Evolutionary conservation across 1,284 basidiomycete genomes (phyloP).

Genomic region (Melampsora americana): DNA sequence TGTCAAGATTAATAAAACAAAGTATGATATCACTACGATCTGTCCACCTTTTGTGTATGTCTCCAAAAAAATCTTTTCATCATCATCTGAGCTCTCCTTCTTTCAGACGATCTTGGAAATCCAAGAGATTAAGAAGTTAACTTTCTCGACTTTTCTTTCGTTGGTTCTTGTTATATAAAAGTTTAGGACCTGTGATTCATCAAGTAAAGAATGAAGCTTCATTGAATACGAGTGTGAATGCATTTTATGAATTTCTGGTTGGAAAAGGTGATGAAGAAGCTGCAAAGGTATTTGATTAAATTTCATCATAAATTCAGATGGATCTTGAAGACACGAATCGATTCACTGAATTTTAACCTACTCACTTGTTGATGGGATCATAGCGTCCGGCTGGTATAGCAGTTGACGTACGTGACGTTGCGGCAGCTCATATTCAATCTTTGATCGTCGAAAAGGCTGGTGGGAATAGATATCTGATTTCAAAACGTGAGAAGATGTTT

Average conservation of each 20-base stretch:
- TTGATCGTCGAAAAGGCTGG: conserved; percentile 61
- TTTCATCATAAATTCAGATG: too few species aligned
- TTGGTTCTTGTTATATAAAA: background rate
- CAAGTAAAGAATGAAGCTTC: background rate
- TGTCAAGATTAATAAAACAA: background rate
- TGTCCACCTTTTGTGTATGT: conserved; percentile 9
- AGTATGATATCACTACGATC: background rate
- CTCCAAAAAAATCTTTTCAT: too few species aligned
- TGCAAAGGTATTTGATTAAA: background rate
- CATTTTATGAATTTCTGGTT: background rate
- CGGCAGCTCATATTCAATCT: conserved; percentile 62
- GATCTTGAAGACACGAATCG: too few species aligned
- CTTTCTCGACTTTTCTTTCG: too few species aligned
- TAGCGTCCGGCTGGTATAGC: background rate
- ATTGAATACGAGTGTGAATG: conserved; percentile 9
- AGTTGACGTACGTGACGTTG: conserved; percentile 66
- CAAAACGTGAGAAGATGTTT: background rate
- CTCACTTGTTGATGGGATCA: background rate
- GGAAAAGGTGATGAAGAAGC: background rate
- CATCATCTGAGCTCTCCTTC: too few species aligned
- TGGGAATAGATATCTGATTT: conserved; percentile 60
- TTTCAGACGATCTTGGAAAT: too few species aligned
- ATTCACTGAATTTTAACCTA: background rate
- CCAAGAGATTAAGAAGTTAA: too few species aligned
- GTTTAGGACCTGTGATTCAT: conserved; percentile 2